A percentile compares a stretch with the other conserved stretches of the same genome.
phyloP scores from a whole-genome alignment of 352 stramenopile genomes.

The Pythium guiyangense region DNA sequence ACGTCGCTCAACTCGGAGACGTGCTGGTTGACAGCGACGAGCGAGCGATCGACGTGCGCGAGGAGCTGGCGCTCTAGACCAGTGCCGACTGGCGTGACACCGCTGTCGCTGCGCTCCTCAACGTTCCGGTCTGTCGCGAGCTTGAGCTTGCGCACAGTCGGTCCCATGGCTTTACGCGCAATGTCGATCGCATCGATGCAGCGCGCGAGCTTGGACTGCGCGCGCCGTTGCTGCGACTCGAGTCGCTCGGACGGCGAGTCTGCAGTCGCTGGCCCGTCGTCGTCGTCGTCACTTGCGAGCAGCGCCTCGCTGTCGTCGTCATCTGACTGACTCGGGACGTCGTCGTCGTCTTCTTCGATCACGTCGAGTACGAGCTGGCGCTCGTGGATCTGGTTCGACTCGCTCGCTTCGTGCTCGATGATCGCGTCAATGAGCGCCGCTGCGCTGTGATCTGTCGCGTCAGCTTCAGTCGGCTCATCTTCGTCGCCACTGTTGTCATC shows the following conservation, averaged over 20 bases:
- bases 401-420: slow-evolving; percentile 8
- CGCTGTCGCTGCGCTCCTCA: not conserved
- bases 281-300: not conserved
- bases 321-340: not conserved
- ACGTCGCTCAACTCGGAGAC: slow-evolving; percentile 15
- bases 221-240: slow-evolving; percentile 4
- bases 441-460: slow-evolving; percentile 2
- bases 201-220: slow-evolving; percentile 18
- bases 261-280: not conserved
- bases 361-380: not conserved
- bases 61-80: slow-evolving; percentile 37
- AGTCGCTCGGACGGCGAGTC: not conserved
- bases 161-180: slow-evolving; percentile 31
- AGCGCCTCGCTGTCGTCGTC: not conserved
- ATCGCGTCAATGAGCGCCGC: slow-evolving; percentile 11
- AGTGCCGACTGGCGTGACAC: not conserved
- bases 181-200: slow-evolving; percentile 47
- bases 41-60: slow-evolving; percentile 22
- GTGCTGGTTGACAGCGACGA: slow-evolving; percentile 17
- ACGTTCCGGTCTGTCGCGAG: not conserved
- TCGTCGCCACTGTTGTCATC: too few relatives aligned
- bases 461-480: not conserved
- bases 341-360: slow-evolving; percentile 3
- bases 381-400: slow-evolving; percentile 10
- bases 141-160: slow-evolving; percentile 22